Percentiles rank a stretch among this genome's conserved stretches.
phyloP scores from a whole-genome alignment of 2,329 filamentous ascomycete genomes.

The Fusarium irregulare region DNA sequence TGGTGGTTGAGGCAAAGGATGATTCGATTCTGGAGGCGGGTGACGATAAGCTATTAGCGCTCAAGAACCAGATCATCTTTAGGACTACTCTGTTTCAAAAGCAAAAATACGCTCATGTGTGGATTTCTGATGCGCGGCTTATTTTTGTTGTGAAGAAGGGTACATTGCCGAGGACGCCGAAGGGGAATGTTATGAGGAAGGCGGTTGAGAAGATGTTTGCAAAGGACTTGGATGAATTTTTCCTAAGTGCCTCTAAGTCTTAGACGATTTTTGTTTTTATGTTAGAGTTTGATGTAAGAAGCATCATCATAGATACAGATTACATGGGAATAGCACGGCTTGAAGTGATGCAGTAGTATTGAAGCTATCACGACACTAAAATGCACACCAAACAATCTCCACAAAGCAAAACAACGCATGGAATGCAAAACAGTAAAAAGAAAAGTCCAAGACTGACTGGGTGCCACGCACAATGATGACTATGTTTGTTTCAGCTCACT shows the following conservation, averaged over 20 bases:
- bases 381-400: neutral
- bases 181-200: slow-evolving; percentile 10
- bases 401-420: too few relatives aligned
- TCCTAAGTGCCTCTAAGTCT: fast-evolving
- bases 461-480: neutral
- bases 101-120: slow-evolving; percentile 6
- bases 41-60: fast-evolving
- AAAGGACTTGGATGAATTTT: neutral
- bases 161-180: neutral
- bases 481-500: neutral
- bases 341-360: neutral
- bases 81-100: neutral
- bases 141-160: neutral
- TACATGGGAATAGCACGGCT: neutral
- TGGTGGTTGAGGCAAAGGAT: slow-evolving; percentile 4
- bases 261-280: neutral
- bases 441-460: too few relatives aligned
- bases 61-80: neutral
- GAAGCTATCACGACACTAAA: neutral
- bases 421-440: too few relatives aligned
- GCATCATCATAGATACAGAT: neutral
- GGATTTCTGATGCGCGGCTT: neutral
- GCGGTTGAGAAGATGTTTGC: neutral
- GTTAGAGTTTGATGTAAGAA: neutral
- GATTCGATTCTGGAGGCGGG: neutral